A percentile compares a stretch with the other conserved stretches of the same genome.
phyloP scores from a whole-genome alignment of 331 rosid species.

The Rosa hybrid region DNA sequence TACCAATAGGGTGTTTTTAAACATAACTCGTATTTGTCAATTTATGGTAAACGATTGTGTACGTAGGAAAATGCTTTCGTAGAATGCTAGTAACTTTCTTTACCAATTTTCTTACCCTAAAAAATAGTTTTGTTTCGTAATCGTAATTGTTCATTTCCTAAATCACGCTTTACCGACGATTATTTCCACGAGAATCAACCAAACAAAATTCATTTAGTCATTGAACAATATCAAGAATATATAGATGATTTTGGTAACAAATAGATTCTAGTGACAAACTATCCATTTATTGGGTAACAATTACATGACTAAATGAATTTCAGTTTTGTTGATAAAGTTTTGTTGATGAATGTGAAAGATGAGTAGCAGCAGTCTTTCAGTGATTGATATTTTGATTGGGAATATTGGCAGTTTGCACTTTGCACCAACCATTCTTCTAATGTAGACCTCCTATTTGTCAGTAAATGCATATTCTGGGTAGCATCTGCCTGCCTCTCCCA shows the following conservation, averaged over 20 bases:
- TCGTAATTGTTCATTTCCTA: too few species aligned
- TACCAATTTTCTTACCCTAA: not conserved
- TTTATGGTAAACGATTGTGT: not conserved
- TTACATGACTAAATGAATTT: not conserved
- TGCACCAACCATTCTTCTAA: not conserved
- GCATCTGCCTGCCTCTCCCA: conserved; percentile 3
- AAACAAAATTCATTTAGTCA: not conserved
- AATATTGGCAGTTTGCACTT: conserved; percentile 11
- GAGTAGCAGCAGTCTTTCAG: not conserved
- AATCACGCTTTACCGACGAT: too few species aligned
- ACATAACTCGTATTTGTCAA: not conserved
- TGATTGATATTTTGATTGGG: not conserved
- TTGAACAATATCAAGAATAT: not conserved
- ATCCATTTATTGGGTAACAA: not conserved
- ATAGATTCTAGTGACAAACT: not conserved
- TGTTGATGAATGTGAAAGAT: too few species aligned
- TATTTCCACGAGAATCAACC: not conserved
- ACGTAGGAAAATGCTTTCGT: not conserved
- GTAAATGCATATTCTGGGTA: conserved; percentile 12
- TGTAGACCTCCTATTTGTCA: not conserved
- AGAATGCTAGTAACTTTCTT: too few species aligned
- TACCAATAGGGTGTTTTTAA: not conserved
- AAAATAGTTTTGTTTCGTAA: not conserved
- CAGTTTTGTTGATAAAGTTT: not conserved
- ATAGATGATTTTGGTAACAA: not conserved